Evolutionary conservation across 208 protist species (phyloP), one percentile per base, ranked within the genome.

Genomic region (Trypanosoma lewisi): DNA sequence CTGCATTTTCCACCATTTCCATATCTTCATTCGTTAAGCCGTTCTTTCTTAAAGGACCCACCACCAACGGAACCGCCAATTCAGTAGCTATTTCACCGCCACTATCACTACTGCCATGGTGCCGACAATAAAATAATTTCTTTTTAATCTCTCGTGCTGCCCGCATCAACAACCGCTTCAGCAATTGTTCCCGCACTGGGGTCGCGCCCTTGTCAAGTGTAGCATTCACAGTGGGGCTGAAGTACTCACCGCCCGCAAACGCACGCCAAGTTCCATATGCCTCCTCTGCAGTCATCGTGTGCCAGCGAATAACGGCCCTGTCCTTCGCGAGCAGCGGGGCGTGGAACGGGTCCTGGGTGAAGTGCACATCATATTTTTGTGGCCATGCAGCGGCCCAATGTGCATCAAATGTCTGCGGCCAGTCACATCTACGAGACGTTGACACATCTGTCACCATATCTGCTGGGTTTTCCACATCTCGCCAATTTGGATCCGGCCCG

Each of bases 241-340:
- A 91, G 70, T 87, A 89, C 58, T 85, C 68, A 23, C 84, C 83
- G 4, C 89, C 86, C 7, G 87, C 89, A 71, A 91, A 95, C 34
- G 89, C 81, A 4, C 89, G 78, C 84, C 85, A 95, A 16, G 80
- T 75, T 9, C 84, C 83, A 45, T 81, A 91, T 7, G 73, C 83
- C 57, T 91, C 82, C 16, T 67, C 49, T 30, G 70, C 82, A 14
- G 77, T 70, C 41, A 78, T 48, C 34, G 44, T 34, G 51, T 71
- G 65, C 65, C 87, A 91, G 21, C 57, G 67, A 60, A 91, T 63
- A 19, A 85, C 65, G 7, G 82, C 80, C 5, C 75, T 63, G 45
- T 91, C 75, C 47, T 85, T 84, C 8, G 72, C 47, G 30, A 95
- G 68, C 25, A 93, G 70, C n/a, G 85, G 83, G 4, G 89, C 89